Evolutionary conservation across 345 rosid species (phyloP), one percentile per base, ranked within the genome.

Genomic region (Gossypium rotundifolium): DNA sequence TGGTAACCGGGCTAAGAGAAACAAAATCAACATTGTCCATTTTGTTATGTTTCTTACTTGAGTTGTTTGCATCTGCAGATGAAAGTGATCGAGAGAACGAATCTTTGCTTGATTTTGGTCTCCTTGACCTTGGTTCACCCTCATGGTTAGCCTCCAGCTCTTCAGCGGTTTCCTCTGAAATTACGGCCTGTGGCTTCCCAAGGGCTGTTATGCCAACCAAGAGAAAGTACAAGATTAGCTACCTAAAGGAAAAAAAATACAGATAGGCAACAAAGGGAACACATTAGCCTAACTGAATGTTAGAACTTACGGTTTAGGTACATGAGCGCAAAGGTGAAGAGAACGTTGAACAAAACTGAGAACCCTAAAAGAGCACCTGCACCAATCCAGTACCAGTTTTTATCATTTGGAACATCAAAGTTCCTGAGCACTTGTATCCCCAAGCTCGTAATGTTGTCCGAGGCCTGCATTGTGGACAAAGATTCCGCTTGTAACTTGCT

Each of bases 381-480:
- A 2, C 93, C 93, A 65, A 87, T 87, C 91, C 89, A 89, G 72
- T 80, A 89, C 93, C 93, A 89, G 71, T 87, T 75, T 69, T 51
- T 77, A 7, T 85, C 79, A 12, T 75, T 42, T 7, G 73, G 81
- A 62, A 89, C 66, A 54, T 82, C 84, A 49, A 79, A 77, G 77
- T 63, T 76, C 20, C 79, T 23, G n/a, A 89, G 88, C 70, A 89
- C 82, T 53, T 78, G 78, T 22, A 73, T 48, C 48, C 91, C 93
- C 45, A 87, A 77, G 1, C 13, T 79, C 3, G 86, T 78, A 18
- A 11, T 11, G 1, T 1, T 18, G 68, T 84, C 83, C 44, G 90
- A 22, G 42, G 73, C 80, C 93, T 87, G 83, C 27, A 79, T 54
- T 10, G 14, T 40, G 48, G 16, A 40, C 25, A 9, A 64, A 63